Percentiles rank a stretch among this genome's conserved stretches.
phyloP scores from a whole-genome alignment of 441 rosid species.

The Euphorbia schlechtendalii region DNA sequence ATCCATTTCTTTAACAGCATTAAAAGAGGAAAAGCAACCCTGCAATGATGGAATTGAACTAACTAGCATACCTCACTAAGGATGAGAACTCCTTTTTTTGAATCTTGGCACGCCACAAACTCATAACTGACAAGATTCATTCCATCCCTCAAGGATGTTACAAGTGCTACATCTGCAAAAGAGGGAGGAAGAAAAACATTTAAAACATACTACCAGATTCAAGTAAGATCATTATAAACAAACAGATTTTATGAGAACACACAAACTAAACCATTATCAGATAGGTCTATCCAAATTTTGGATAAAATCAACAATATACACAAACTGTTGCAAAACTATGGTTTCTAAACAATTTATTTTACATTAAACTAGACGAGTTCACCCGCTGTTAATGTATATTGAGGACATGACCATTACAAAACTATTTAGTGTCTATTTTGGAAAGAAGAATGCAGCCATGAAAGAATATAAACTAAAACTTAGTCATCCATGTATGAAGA shows the following conservation, averaged over 20 bases:
- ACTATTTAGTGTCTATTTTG: not conserved
- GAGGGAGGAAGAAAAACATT: not conserved
- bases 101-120: slow-evolving; percentile 97
- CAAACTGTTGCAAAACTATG: not conserved
- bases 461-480: not conserved
- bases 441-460: not conserved
- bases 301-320: not conserved
- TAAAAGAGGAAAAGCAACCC: not conserved
- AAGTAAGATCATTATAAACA: not conserved
- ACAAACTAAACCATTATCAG: too few relatives aligned
- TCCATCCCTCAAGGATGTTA: slow-evolving; percentile 97
- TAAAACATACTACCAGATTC: not conserved
- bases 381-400: not conserved
- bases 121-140: slow-evolving; percentile 99
- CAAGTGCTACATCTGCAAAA: slow-evolving; percentile 85
- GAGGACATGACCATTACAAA: not conserved
- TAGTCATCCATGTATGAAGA: not conserved
- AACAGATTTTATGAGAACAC: slow-evolving; percentile 1
- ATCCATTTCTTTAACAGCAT: not conserved
- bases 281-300: not conserved
- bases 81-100: slow-evolving; percentile 96
- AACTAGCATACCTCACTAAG: slow-evolving; percentile 79
- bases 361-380: not conserved
- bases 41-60: slow-evolving; percentile 10
- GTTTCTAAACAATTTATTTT: not conserved